phyloP scores from a whole-genome alignment of 2,329 filamentous ascomycete genomes.

The Aspergillus caelatus region DNA sequence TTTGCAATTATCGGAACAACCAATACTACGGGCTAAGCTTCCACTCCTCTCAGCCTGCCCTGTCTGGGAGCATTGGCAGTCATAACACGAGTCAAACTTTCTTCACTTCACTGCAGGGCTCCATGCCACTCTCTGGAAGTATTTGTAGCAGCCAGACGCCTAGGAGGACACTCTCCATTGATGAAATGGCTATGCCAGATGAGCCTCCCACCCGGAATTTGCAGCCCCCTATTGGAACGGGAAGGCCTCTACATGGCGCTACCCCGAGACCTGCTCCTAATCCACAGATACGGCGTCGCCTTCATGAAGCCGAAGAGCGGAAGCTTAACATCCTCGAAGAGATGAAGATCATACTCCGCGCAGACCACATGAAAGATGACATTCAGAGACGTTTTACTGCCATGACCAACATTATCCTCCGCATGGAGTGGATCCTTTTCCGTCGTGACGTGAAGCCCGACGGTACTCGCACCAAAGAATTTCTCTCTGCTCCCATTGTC shows the following conservation, averaged over 20 bases:
- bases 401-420: conserved; percentile 25
- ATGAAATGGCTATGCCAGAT: not conserved
- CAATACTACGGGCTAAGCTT: not conserved
- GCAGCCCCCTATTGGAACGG: not conserved
- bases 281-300: not conserved
- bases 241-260: not conserved
- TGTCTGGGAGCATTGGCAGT: no score
- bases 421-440: conserved; percentile 28
- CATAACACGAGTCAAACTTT: not conserved
- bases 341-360: conserved; percentile 18
- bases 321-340: conserved; percentile 16
- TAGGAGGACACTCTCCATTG: not conserved
- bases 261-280: not conserved
- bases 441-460: conserved; percentile 3
- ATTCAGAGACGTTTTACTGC: conserved; percentile 23
- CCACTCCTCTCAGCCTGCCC: not conserved
- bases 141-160: not conserved
- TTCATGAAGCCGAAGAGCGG: not conserved
- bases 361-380: conserved; percentile 13
- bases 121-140: not conserved
- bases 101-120: not conserved
- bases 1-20: not conserved
- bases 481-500: conserved; percentile 10
- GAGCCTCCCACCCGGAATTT: not conserved
- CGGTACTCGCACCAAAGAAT: not conserved